Conservation (phyloP, 208 protist species). For the Naegleria gruberi region DNA sequence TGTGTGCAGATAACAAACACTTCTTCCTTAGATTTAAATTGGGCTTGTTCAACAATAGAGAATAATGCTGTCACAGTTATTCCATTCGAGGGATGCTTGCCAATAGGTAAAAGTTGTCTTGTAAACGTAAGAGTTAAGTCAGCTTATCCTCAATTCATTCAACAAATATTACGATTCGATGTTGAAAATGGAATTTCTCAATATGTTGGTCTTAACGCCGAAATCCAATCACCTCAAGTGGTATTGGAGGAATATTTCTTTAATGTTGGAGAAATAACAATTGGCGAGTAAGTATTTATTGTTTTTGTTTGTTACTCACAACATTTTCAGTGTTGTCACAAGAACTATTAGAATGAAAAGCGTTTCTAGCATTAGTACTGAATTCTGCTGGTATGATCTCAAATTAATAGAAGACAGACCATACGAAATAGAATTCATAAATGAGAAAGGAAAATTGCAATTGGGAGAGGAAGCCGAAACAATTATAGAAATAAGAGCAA, state of each 20-base stretch:
- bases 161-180: not conserved
- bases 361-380: not conserved
- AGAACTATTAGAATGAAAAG: not conserved
- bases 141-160: not conserved
- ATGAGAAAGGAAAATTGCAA: not conserved
- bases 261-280: not conserved
- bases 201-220: not conserved
- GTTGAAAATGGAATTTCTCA: not conserved
- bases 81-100: not conserved
- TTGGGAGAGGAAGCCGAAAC: not conserved
- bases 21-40: not conserved
- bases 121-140: not conserved
- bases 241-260: not conserved
- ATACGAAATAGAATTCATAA: not conserved
- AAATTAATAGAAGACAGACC: not conserved
- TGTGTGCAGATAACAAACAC: not conserved
- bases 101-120: not conserved
- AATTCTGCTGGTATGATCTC: not conserved
- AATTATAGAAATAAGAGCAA: not conserved
- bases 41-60: not conserved
- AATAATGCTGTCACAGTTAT: not conserved
- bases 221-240: not conserved
- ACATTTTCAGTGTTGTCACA: not conserved
- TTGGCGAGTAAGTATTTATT: not conserved
- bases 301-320: not conserved